These are phyloP conservation scores for Penicillium sp. DNA, from an alignment of 2,329 filamentous ascomycete genomes.

Conservation along the genomic window DNA sequence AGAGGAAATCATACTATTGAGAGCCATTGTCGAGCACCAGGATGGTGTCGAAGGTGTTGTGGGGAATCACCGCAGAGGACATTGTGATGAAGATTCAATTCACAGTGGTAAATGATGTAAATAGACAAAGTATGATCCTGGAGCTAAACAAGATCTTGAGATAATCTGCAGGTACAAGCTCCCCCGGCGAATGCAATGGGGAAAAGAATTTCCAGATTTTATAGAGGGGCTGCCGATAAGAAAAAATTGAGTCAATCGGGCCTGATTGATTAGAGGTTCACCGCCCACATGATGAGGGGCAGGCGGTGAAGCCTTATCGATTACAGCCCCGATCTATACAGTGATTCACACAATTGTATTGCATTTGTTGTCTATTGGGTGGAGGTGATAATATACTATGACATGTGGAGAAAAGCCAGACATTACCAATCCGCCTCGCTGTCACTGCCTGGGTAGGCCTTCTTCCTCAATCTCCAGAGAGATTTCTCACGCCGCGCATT, in stretches of 20 bases:
- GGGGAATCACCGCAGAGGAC: conserved; percentile 18
- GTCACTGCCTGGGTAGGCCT: conserved; percentile 38
- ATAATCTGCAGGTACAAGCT: not conserved
- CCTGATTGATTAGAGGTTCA: not conserved
- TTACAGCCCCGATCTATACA: not conserved
- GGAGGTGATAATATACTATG: not conserved
- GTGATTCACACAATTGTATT: not conserved
- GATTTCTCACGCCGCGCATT: conserved; percentile 29
- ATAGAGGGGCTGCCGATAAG: not conserved
- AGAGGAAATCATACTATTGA: conserved; percentile 19
- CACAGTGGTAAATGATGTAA: not conserved
- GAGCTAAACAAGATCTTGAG: not conserved
- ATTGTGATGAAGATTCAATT: conserved; percentile 1
- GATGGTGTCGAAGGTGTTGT: conserved; percentile 57
- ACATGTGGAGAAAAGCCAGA: not conserved
- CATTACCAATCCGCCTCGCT: conserved; percentile 37
- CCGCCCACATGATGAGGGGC: not conserved
- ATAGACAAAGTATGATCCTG: not conserved
- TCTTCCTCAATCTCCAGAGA: conserved; percentile 43
- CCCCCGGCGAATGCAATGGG: not conserved
- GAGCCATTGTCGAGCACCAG: conserved; percentile 68
- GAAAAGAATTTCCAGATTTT: not conserved
- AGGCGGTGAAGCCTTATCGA: not conserved
- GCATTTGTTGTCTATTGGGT: no score
- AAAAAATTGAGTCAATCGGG: not conserved